These are phyloP conservation scores for Russula virescens DNA, from an alignment of 768 basidiomycete genomes.

Conservation along the genomic window DNA sequence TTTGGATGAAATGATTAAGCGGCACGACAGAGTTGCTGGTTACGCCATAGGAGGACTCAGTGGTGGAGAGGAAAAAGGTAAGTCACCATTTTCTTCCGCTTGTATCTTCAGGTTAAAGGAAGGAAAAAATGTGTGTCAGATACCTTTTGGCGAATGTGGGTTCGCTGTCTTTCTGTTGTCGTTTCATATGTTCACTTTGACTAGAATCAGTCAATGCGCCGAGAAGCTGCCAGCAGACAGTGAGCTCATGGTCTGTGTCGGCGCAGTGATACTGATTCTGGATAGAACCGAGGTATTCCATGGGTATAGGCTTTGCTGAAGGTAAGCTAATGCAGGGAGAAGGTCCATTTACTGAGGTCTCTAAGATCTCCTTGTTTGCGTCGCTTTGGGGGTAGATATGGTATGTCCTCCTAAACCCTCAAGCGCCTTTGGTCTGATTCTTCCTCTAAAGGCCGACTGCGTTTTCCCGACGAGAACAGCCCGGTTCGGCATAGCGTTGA, in stretches of 20 bases:
- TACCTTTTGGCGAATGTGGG: constrained; percentile 80
- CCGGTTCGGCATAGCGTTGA: constrained; percentile 85
- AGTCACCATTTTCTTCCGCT: constrained; percentile 10
- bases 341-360: neutral
- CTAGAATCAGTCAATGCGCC: constrained; percentile 79
- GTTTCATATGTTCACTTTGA: constrained; percentile 18
- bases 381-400: constrained; percentile 92
- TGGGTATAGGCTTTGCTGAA: constrained; percentile 93
- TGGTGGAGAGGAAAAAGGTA: constrained; percentile 89
- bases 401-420: constrained; percentile 36
- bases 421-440: neutral
- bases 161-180: neutral
- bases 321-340: constrained; percentile 36
- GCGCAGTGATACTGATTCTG: constrained; percentile 8
- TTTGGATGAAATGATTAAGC: constrained; percentile 73
- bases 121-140: constrained; percentile 41
- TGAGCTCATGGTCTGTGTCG: constrained; percentile 32
- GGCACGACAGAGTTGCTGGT: constrained; percentile 73
- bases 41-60: constrained; percentile 89
- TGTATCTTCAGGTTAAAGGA: neutral
- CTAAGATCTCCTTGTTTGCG: constrained; percentile 80
- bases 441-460: constrained; percentile 65
- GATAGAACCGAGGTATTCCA: constrained; percentile 80
- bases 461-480: constrained; percentile 92
- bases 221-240: constrained; percentile 73